Base-by-base conservation (phyloP, 2,329 filamentous ascomycete species). In the Alternaria novae-zelandiae region DNA sequence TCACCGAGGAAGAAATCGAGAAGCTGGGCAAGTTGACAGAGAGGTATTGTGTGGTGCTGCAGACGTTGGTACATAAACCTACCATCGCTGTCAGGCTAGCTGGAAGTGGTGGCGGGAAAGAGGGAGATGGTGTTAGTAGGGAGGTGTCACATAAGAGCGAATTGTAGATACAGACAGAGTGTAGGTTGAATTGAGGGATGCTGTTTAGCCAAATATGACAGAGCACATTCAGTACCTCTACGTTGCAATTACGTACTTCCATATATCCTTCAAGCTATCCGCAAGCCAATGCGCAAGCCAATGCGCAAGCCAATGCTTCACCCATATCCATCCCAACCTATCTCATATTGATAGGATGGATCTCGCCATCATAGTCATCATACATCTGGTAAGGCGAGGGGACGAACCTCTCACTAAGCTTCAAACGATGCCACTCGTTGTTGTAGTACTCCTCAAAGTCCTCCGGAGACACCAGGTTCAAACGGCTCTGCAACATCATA, bases 1-100 rank as follows among this genome's bases (percentile, higher is more conserved):
- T 84, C 11, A 75, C 76, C 5, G 79, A 82, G 47, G 76, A 79
- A 12, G 81, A 82, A 57, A 73, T 85, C 8, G 81, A 82, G 69
- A 83, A 78, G 71, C 61, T 85, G 63, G 80, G 83, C 1, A 81
- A 82, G 74, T 65, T 85, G 75, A 85, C 83, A 51, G 83, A 85
- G 76, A 71, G 83, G 67, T 85, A 85, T 70, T 85, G 83, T 67
- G 83, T 85, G 28, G 76, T 77, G 54, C 43, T 78, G 56, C 76
- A 78, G 71, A 77, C 75, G 44, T 53, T 78, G 61, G 72, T 74
- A 3, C 70, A 75, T 21, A 78, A 78, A 58, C 75, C 75, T 4
- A 66, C 61, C n/a, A 69, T 79, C 57, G 65, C 49, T 17, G 75
- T 79, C 0, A 67, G 64, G 26, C 63, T 77, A 49, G 63, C 68